Conservation (phyloP, 352 stramenopile species). For the Thraustotheca clavata region DNA sequence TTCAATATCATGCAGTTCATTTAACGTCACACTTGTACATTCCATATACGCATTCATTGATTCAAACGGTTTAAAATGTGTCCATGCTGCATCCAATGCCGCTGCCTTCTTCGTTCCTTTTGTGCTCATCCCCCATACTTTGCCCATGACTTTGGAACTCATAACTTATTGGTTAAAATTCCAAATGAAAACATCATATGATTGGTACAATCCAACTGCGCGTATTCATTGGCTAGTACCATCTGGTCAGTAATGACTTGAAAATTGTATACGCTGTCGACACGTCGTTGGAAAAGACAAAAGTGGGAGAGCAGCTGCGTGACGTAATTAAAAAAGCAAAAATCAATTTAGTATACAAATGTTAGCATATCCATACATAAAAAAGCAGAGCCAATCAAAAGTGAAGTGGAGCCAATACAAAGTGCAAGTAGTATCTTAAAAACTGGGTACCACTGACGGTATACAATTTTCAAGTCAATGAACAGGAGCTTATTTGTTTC, state of each 20-base stretch:
- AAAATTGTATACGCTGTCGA: not conserved
- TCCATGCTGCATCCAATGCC: not conserved
- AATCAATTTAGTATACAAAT: constrained; percentile 1
- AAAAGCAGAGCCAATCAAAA: constrained; percentile 6
- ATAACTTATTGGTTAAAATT: not conserved
- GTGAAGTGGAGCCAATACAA: constrained; percentile 8
- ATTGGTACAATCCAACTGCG: too few species aligned
- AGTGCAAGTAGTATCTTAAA: not conserved
- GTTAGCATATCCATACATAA: not conserved
- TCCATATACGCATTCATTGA: not conserved
- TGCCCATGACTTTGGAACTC: not conserved
- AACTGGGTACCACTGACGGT: not conserved
- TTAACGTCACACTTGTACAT: not conserved
- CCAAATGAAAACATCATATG: too few species aligned
- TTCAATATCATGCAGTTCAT: not conserved
- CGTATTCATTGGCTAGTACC: constrained; percentile 6
- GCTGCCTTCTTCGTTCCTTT: too few species aligned
- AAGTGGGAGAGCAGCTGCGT: constrained; percentile 10
- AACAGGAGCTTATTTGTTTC: constrained; percentile 10
- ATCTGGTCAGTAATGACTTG: not conserved
- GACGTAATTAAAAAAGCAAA: not conserved
- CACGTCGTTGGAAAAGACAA: constrained; percentile 12
- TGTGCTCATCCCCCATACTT: not conserved
- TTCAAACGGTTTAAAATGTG: not conserved
- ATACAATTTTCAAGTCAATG: constrained; percentile 1